A percentile compares a stretch with the other conserved stretches of the same genome.
phyloP scores from a whole-genome alignment of 2,329 filamentous ascomycete genomes.

The Proliferodiscus dingleyae region DNA sequence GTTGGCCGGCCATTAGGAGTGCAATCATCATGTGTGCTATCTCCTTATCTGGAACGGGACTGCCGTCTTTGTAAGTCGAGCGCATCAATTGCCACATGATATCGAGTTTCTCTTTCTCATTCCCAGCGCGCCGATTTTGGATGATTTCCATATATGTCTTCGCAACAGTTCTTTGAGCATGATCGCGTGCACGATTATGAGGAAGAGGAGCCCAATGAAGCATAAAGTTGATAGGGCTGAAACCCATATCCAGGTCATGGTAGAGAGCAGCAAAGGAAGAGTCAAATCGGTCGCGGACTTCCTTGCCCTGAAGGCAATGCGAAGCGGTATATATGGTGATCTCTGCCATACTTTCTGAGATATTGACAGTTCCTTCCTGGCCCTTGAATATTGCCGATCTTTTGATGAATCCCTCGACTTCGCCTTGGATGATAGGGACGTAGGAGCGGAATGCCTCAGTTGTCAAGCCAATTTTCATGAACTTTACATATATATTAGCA shows the following conservation, averaged over 20 bases:
- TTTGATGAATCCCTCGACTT: conserved; percentile 71
- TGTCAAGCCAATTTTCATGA: conserved; percentile 77
- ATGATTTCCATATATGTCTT: conserved; percentile 81
- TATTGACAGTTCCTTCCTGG: conserved; percentile 62
- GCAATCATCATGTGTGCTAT: conserved; percentile 94
- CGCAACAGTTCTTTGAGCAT: conserved; percentile 74
- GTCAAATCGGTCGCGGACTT: conserved; percentile 76
- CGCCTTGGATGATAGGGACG: conserved; percentile 70
- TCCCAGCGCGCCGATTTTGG: conserved; percentile 52
- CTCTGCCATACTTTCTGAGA: conserved; percentile 73
- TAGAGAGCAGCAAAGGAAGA: conserved; percentile 76
- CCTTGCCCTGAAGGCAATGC: conserved; percentile 77
- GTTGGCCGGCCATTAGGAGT: conserved; percentile 85
- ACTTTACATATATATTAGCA: conserved; percentile 40
- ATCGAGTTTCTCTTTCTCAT: conserved; percentile 55
- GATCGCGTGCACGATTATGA: conserved; percentile 79
- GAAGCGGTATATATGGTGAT: conserved; percentile 89
- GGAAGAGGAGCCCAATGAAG: conserved; percentile 83
- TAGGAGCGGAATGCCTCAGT: conserved; percentile 70
- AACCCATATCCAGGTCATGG: conserved; percentile 86
- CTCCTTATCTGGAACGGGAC: conserved; percentile 72
- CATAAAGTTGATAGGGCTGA: conserved; percentile 85
- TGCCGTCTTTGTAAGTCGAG: conserved; percentile 79
- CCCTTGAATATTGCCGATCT: conserved; percentile 62
- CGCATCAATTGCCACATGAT: conserved; percentile 92